Conservation (phyloP, 2,329 filamentous ascomycete genomes). For the Aspergillus fructus region DNA sequence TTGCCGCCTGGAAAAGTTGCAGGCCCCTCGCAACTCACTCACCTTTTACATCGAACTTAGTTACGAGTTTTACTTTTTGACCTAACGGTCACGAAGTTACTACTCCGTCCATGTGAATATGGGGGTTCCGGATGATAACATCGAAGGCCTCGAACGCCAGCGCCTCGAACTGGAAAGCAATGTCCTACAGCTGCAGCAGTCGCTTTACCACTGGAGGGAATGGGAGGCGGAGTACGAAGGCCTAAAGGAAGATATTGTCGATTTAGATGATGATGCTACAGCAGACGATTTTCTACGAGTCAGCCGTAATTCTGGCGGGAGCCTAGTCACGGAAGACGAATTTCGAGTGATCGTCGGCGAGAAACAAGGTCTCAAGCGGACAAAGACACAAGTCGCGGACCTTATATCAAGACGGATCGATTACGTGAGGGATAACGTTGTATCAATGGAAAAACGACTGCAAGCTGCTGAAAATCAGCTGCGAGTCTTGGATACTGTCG, state of each 20-base stretch:
- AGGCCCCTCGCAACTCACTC: not conserved
- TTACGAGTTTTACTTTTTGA: not conserved
- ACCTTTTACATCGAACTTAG: not conserved
- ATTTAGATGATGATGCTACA: slow-evolving; percentile 50
- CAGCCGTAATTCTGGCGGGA: slow-evolving; percentile 46
- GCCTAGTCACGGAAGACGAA: slow-evolving; percentile 50
- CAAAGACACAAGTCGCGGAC: slow-evolving; percentile 63
- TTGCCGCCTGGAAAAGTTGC: slow-evolving; percentile 16
- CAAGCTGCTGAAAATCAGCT: slow-evolving; percentile 65
- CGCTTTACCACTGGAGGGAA: slow-evolving; percentile 82
- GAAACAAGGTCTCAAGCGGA: slow-evolving; percentile 45
- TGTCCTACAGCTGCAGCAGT: slow-evolving; percentile 69
- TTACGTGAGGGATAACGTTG: slow-evolving; percentile 82
- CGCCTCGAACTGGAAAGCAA: slow-evolving; percentile 73
- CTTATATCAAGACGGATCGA: slow-evolving; percentile 75
- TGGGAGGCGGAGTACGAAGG: slow-evolving; percentile 92
- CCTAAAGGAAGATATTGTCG: slow-evolving; percentile 76
- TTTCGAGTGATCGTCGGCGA: slow-evolving; percentile 55
- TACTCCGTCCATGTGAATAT: slow-evolving; percentile 18
- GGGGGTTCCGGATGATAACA: slow-evolving; percentile 48
- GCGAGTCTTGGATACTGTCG: slow-evolving; percentile 60
- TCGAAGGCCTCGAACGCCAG: slow-evolving; percentile 72
- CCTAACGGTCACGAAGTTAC: not conserved
- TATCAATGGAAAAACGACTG: slow-evolving; percentile 71
- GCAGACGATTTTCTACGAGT: slow-evolving; percentile 55